Base-by-base conservation (phyloP, 2,329 filamentous ascomycete species). In the Biscogniauxia sp. region DNA sequence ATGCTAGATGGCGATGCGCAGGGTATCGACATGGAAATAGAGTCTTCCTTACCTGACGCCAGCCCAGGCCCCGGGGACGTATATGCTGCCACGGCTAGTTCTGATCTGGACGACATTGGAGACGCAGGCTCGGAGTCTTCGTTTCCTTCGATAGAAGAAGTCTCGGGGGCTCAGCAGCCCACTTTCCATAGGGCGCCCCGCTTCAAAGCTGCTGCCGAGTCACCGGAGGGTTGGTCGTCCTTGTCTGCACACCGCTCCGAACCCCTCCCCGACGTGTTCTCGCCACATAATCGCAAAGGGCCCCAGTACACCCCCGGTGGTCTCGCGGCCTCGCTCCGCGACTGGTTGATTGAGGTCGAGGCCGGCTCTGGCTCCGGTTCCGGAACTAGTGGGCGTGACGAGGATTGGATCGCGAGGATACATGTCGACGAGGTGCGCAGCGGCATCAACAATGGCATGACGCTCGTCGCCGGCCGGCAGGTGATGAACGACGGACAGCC, bases 341-440 rank as follows among this genome's bases (percentile, higher is more conserved):
- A 77, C 68, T 81, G 79, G 79, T 73, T 81, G 32, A 73, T 80
- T 49, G 76, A 78, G 54, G 73, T 78, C 50, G 78, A 79, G 61
- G 72, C 74, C 0, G 69, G 67, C 17, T 64, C 63, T 17, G 67
- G 68, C 20, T 63, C 61, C 13, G 58, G 55, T 17, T 55, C 58
- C n/a, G 56, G 55, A 13, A 58, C 58, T 58, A 53, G 20, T 25
- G 23, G 54, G 28, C 32, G 54, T 28, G 59, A 55, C 45, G 59
- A 65, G 54, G 28, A 54, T 53, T 57, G 60, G 20, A 58, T 54
- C 20, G 59, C 49, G 51, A 3, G 41, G 61, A 7, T 59, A 58
- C 7, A 69, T 68, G n/a, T 72, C 64, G 1, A 37, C 23, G 68
- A 71, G 15, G 64, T 73, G 15, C 60, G 62, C 7, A 58, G 54